A percentile compares a stretch with the other conserved stretches of the same genome.
Evolutionary conservation across 345 rosid genomes (phyloP).

Genomic region (Lepidium sativum): DNA sequence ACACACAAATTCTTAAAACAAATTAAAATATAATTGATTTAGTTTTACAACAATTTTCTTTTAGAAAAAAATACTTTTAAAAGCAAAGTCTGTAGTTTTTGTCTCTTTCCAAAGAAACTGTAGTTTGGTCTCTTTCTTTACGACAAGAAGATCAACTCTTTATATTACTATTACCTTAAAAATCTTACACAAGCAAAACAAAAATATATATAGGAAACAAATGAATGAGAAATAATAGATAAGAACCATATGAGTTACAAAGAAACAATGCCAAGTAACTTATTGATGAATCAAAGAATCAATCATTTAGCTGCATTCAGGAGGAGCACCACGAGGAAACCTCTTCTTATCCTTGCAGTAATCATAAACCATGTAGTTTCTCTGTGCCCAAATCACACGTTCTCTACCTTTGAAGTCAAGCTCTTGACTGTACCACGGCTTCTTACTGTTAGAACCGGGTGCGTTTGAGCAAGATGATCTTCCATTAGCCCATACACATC

Average conservation of each 20-base stretch:
- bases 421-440: slow-evolving; percentile 20
- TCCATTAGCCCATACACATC: slow-evolving; percentile 29
- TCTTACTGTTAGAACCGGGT: too few species aligned
- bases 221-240: neutral
- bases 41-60: too few species aligned
- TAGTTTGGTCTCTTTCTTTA: too few species aligned
- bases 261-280: neutral
- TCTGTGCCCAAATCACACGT: slow-evolving; percentile 17
- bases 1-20: neutral
- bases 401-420: slow-evolving; percentile 4
- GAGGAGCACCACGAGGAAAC: slow-evolving; percentile 27
- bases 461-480: slow-evolving; percentile 17
- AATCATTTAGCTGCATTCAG: slow-evolving; percentile 20
- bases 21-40: neutral
- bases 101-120: too few species aligned
- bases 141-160: too few species aligned
- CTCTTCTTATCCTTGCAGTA: slow-evolving; percentile 29
- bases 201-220: neutral
- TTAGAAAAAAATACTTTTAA: too few species aligned
- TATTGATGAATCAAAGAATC: slow-evolving; percentile 4
- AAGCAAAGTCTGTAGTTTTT: too few species aligned
- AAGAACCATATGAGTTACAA: slow-evolving; percentile 3
- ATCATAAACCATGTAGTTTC: slow-evolving; percentile 28
- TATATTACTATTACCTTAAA: neutral
- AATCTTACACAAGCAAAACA: neutral